These are phyloP conservation scores for Tolypocladium tundrense DNA, from an alignment of 2,329 filamentous ascomycete genomes.

Conservation along the genomic window DNA sequence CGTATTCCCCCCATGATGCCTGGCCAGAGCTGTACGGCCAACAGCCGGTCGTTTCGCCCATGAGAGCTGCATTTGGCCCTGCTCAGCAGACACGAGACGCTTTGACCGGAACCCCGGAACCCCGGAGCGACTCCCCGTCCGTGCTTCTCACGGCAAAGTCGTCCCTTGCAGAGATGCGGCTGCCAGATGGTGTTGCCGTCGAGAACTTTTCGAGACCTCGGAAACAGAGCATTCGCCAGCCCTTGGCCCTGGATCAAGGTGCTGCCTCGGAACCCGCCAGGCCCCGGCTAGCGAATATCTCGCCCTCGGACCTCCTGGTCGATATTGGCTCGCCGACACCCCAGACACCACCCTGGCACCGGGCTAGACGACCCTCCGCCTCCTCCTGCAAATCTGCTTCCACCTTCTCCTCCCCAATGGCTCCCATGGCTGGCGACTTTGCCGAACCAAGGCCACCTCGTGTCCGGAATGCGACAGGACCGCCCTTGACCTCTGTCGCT, in stretches of 20 bases:
- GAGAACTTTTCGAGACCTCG: constrained; percentile 52
- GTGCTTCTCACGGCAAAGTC: constrained; percentile 19
- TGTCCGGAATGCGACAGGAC: constrained; percentile 15
- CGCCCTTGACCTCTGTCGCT: constrained; percentile 13
- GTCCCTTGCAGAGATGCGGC: constrained; percentile 22
- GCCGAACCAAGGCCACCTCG: constrained; percentile 20
- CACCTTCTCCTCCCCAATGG: constrained; percentile 32
- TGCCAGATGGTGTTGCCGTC: constrained; percentile 27
- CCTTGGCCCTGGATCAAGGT: constrained; percentile 10
- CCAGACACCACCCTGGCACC: constrained; percentile 28
- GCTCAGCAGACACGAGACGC: constrained; percentile 2
- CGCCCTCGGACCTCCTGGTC: constrained; percentile 19
- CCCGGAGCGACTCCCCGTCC: constrained; percentile 19
- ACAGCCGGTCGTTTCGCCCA: neutral
- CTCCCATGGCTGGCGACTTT: constrained; percentile 29
- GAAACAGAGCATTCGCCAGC: constrained; percentile 40
- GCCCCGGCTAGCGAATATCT: constrained; percentile 15
- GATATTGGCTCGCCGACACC: constrained; percentile 16
- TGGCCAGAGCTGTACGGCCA: constrained; percentile 1
- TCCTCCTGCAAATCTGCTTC: constrained; percentile 37
- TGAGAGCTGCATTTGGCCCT: neutral
- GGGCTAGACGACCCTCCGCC: constrained; percentile 33
- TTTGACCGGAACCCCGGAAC: constrained; percentile 5
- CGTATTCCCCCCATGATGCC: neutral
- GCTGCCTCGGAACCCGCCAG: constrained; percentile 18